A percentile compares a stretch with the other conserved stretches of the same genome.
Evolutionary conservation across 257 asterid genomes (phyloP).

Genomic region (Nicotiana sylvestris): DNA sequence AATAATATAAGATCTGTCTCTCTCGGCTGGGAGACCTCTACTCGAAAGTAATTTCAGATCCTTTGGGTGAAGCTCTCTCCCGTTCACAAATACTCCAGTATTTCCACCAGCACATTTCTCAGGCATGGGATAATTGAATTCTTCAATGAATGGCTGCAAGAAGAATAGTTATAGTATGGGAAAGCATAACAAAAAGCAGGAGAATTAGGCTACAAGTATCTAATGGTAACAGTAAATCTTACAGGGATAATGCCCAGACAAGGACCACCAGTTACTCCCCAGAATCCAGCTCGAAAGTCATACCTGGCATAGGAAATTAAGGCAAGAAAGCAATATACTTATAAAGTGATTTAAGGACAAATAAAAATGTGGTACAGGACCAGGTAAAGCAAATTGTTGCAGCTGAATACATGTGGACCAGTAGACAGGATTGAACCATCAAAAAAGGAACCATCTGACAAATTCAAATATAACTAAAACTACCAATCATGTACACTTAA

Average conservation of each 20-base stretch:
- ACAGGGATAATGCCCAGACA: slow-evolving; percentile 94
- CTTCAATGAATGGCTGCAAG: slow-evolving; percentile 85
- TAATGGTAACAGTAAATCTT: slow-evolving; percentile 23
- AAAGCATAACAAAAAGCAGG: not conserved
- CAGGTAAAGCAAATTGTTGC: not conserved
- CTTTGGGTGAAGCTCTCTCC: slow-evolving; percentile 73
- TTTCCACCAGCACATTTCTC: slow-evolving; percentile 71
- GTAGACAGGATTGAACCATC: not conserved
- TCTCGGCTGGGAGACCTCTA: slow-evolving; percentile 71
- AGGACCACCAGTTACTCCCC: slow-evolving; percentile 93
- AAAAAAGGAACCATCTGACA: not conserved
- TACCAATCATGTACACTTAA: not conserved
- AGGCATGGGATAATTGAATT: slow-evolving; percentile 74
- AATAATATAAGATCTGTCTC: slow-evolving; percentile 57
- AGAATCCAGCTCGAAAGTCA: slow-evolving; percentile 90
- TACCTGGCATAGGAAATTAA: slow-evolving; percentile 50
- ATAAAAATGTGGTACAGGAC: not conserved
- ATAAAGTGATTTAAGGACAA: not conserved
- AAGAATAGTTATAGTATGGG: slow-evolving; percentile 1
- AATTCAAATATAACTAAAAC: not conserved
- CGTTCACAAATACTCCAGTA: slow-evolving; percentile 68
- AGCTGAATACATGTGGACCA: not conserved
- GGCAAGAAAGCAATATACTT: not conserved
- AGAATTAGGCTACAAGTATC: not conserved
- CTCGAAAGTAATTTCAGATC: slow-evolving; percentile 61